phyloP scores from a whole-genome alignment of 2,329 filamentous ascomycete genomes.

The Cytospora paraplurivora region DNA sequence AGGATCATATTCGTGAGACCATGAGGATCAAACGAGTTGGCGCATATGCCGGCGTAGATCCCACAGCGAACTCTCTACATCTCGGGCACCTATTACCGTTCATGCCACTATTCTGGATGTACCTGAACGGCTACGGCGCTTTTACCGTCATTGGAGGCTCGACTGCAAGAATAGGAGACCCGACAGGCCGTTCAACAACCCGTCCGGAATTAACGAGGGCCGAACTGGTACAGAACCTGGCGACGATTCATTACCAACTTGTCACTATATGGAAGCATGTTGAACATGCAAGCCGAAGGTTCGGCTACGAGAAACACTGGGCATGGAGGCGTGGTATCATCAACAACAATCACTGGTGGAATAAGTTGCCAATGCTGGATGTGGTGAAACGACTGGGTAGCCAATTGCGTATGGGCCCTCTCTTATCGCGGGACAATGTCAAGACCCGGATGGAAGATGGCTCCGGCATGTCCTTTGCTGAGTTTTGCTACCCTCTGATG shows the following conservation, averaged over 20 bases:
- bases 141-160: constrained; percentile 72
- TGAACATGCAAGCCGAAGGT: constrained; percentile 63
- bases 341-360: constrained; percentile 87
- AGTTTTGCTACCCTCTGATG: constrained; percentile 90
- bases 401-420: constrained; percentile 75
- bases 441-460: constrained; percentile 78
- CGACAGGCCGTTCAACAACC: constrained; percentile 67
- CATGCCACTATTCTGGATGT: constrained; percentile 85
- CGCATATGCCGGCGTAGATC: constrained; percentile 80
- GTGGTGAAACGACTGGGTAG: constrained; percentile 74
- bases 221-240: constrained; percentile 64
- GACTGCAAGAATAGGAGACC: constrained; percentile 78
- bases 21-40: constrained; percentile 68
- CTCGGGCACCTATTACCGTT: constrained; percentile 78
- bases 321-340: constrained; percentile 67
- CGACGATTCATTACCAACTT: constrained; percentile 69
- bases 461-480: constrained; percentile 90
- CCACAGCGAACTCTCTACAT: constrained; percentile 77
- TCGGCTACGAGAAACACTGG: constrained; percentile 65
- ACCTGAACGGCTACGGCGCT: constrained; percentile 71
- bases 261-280: constrained; percentile 75
- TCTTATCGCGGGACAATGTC: constrained; percentile 85
- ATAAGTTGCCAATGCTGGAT: constrained; percentile 70
- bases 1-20: constrained; percentile 58
- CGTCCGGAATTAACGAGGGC: constrained; percentile 56